Conservation (phyloP, 108 stramenopile species). For the Epithemia pelagica region DNA sequence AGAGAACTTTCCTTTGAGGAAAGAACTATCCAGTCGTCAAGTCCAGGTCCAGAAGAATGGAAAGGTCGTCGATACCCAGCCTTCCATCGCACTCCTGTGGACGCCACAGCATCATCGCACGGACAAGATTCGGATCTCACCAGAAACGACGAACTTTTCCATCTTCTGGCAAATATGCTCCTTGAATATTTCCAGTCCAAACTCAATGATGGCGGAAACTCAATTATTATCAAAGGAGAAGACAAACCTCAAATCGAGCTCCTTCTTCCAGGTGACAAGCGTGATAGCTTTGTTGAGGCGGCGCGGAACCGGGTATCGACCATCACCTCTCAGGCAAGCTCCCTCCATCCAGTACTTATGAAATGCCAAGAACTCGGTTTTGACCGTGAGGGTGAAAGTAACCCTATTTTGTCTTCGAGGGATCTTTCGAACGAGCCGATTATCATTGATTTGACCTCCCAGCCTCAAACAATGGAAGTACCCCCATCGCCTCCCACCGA, state of each 20-base stretch:
- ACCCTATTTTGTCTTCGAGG: constrained; percentile 47
- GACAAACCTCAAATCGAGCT: constrained; percentile 46
- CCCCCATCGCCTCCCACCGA: not conserved
- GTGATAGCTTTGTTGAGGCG: constrained; percentile 58
- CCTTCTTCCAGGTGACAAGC: constrained; percentile 39
- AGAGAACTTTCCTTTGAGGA: not conserved
- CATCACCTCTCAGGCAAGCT: constrained; percentile 15
- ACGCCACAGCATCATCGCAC: no score
- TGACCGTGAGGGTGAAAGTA: constrained; percentile 36
- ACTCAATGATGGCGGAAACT: constrained; percentile 14
- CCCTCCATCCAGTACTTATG: constrained; percentile 41
- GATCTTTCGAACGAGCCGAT: constrained; percentile 10
- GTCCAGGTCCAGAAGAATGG: not conserved
- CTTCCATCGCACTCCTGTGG: not conserved
- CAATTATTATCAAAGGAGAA: constrained; percentile 30
- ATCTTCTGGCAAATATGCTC: constrained; percentile 58
- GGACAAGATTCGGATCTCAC: constrained; percentile 34
- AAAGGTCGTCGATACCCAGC: not conserved
- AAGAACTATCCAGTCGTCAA: not conserved
- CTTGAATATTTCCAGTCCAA: constrained; percentile 46
- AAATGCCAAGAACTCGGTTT: constrained; percentile 63
- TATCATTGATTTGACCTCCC: not conserved
- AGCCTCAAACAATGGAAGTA: not conserved
- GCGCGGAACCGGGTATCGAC: constrained; percentile 41
- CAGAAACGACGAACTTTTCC: constrained; percentile 64